Percentiles rank a stretch among this genome's conserved stretches.
Evolutionary conservation across 305 asterid genomes (phyloP).

Genomic region (Fraxinus angustifolia): DNA sequence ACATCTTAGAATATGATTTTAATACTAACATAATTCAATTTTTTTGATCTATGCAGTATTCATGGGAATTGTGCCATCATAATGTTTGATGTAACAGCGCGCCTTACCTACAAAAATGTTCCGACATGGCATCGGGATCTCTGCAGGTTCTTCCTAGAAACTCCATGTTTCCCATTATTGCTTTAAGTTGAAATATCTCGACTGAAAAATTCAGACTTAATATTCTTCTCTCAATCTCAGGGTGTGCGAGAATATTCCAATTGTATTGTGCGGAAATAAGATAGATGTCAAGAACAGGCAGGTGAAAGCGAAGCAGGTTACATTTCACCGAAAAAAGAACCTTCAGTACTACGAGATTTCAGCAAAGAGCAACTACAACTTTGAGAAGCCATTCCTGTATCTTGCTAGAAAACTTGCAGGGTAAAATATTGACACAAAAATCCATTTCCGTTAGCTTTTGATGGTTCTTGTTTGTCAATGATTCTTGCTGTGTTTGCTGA

Average conservation of each 20-base stretch:
- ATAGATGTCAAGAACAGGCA: background rate
- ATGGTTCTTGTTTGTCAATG: background rate
- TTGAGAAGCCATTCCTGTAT: background rate
- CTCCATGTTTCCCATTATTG: background rate
- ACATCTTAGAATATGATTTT: background rate
- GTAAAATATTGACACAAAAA: background rate
- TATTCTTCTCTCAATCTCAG: background rate
- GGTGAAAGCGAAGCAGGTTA: background rate
- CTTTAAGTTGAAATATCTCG: background rate
- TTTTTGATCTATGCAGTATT: background rate
- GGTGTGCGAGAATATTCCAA: background rate
- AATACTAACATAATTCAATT: background rate
- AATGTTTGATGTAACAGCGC: background rate
- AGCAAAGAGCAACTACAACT: background rate
- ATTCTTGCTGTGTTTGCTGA: background rate
- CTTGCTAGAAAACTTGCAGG: background rate
- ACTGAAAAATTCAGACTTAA: background rate
- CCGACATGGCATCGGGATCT: background rate
- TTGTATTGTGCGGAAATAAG: background rate
- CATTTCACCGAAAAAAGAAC: background rate
- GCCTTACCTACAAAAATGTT: background rate
- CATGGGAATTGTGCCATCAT: background rate
- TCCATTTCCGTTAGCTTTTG: background rate
- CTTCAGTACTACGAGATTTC: background rate
- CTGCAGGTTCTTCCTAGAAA: background rate